These are phyloP conservation scores for Paramecium pentaurelia DNA, from an alignment of 73 alveolate genomes.

Conservation along the genomic window DNA sequence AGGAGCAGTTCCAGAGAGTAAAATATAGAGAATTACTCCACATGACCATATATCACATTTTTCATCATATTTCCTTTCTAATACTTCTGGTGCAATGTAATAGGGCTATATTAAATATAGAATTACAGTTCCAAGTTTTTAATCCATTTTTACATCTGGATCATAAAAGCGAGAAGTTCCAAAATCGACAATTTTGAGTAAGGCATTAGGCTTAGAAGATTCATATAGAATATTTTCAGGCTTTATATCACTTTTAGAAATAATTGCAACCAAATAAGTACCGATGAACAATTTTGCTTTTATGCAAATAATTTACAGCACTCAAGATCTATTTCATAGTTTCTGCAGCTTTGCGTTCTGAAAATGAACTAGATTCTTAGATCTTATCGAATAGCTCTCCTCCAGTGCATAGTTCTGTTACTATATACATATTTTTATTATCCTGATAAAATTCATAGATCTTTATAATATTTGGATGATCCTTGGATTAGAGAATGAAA, in stretches of 20 bases:
- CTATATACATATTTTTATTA: conserved; percentile 67
- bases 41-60: conserved; percentile 84
- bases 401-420: conserved; percentile 79
- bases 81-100: conserved; percentile 76
- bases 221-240: conserved; percentile 77
- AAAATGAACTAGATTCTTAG: conserved; percentile 54
- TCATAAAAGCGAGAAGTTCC: conserved; percentile 59
- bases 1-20: conserved; percentile 75
- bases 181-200: conserved; percentile 56
- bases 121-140: conserved; percentile 61
- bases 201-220: conserved; percentile 52
- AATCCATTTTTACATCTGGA: conserved; percentile 59
- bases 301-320: conserved; percentile 80
- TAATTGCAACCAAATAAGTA: background rate
- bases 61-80: conserved; percentile 76
- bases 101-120: conserved; percentile 33
- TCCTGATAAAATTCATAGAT: conserved; percentile 71
- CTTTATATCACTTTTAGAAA: conserved; percentile 65
- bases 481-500: conserved; percentile 58
- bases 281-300: conserved; percentile 73
- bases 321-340: conserved; percentile 72
- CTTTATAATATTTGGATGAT: conserved; percentile 79
- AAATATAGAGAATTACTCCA: conserved; percentile 79
- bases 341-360: conserved; percentile 74
- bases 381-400: conserved; percentile 78